Conservation (phyloP, 176 grass and related monocot genomes). For the Oryza meyeriana region DNA sequence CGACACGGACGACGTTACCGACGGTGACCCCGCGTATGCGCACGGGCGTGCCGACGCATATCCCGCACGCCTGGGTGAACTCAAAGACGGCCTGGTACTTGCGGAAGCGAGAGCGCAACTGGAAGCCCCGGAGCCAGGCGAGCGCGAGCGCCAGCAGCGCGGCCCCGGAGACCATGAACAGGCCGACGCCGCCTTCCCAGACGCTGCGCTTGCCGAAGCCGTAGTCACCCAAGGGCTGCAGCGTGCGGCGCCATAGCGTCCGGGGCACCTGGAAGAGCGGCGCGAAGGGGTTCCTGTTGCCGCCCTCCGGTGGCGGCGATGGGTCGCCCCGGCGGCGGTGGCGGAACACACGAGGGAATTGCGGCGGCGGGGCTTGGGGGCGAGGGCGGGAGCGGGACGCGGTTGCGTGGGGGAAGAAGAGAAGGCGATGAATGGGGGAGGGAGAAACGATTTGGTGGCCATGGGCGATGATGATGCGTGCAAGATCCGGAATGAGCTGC, state of each 20-base stretch:
- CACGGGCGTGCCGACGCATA: conserved; percentile 93
- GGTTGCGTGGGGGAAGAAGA: not conserved
- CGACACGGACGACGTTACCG: conserved; percentile 78
- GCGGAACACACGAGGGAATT: conserved; percentile 7
- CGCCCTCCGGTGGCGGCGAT: not conserved
- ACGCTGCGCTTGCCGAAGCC: conserved; percentile 86
- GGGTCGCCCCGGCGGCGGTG: conserved; percentile 10
- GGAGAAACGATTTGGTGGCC: conserved; percentile 17
- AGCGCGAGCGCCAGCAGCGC: conserved; percentile 67
- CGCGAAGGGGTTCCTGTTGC: conserved; percentile 27
- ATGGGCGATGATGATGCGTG: not conserved
- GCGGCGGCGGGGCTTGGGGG: not conserved
- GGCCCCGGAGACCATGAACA: conserved; percentile 93
- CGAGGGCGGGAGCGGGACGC: not conserved
- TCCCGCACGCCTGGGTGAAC: conserved; percentile 84
- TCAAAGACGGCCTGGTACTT: conserved; percentile 82
- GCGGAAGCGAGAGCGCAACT: conserved; percentile 72
- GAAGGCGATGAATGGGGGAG: not conserved
- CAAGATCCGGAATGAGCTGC: no score
- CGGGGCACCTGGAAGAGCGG: conserved; percentile 37
- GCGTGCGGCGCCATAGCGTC: conserved; percentile 59
- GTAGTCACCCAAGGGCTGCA: conserved; percentile 78
- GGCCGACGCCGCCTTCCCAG: conserved; percentile 96
- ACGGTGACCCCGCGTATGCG: conserved; percentile 89
- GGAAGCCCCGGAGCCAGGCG: conserved; percentile 80